Evolutionary conservation across 768 basidiomycete species (phyloP).

Genomic region (Pulveroboletus frians): DNA sequence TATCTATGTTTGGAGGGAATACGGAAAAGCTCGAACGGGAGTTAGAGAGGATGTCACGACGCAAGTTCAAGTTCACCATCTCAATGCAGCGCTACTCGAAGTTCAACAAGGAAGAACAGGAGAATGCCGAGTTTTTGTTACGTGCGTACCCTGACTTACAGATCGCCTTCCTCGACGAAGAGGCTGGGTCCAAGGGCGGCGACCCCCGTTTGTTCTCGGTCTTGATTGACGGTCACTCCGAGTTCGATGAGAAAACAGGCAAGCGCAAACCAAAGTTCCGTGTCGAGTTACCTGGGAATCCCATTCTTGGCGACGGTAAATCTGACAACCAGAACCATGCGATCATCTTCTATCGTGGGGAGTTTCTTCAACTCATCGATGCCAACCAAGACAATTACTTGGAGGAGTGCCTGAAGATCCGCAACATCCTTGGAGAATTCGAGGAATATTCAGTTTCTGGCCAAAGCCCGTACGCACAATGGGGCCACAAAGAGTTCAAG

Average conservation of each 20-base stretch:
- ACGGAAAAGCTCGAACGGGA: constrained; percentile 95
- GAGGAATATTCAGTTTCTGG: constrained; percentile 88
- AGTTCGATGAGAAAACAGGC: constrained; percentile 82
- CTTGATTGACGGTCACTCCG: constrained; percentile 96
- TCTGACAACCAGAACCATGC: constrained; percentile 99
- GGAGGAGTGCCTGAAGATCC: constrained; percentile 98
- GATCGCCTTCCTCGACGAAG: constrained; percentile 97
- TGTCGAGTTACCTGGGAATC: constrained; percentile 95
- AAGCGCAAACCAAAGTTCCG: constrained; percentile 96
- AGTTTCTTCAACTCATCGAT: constrained; percentile 98
- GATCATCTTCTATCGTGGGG: constrained; percentile 97
- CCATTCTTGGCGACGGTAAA: constrained; percentile 98
- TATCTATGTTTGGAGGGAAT: constrained; percentile 93
- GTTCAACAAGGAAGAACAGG: constrained; percentile 98
- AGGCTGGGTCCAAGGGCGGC: constrained; percentile 80
- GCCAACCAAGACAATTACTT: constrained; percentile 99
- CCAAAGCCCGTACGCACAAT: constrained; percentile 94
- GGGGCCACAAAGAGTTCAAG: constrained; percentile 90
- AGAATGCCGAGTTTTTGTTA: constrained; percentile 96
- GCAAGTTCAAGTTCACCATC: constrained; percentile 97
- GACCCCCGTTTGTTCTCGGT: constrained; percentile 89
- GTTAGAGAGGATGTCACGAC: constrained; percentile 91
- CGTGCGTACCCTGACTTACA: constrained; percentile 98
- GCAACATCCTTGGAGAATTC: constrained; percentile 95
- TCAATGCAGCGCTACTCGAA: constrained; percentile 99